Conservation (phyloP, 2,329 filamentous ascomycete genomes). For the Ophiocordyceps camponoti-leonardi region DNA sequence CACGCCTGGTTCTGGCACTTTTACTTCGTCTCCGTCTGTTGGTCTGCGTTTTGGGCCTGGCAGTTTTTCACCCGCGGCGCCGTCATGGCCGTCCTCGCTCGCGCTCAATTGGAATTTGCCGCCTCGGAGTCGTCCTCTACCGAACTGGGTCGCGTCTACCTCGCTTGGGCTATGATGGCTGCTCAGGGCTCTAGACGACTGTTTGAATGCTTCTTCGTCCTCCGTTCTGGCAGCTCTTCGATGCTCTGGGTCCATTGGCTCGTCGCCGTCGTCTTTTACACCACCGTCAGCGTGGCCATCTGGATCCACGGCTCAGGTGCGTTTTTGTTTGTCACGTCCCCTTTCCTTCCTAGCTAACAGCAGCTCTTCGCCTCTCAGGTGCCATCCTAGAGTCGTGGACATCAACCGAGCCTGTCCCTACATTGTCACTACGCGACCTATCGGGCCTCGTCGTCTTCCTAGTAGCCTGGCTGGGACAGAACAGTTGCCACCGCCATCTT, state of each 20-base stretch:
- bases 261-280: constrained; percentile 64
- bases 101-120: constrained; percentile 14
- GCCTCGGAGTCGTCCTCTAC: constrained; percentile 18
- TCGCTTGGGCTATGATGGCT: constrained; percentile 57
- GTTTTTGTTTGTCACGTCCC: constrained; percentile 9
- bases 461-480: constrained; percentile 54
- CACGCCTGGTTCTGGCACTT: constrained; percentile 86
- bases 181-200: constrained; percentile 60
- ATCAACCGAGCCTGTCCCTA: constrained; percentile 3
- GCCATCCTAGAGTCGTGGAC: constrained; percentile 17
- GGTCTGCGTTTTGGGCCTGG: constrained; percentile 56
- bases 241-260: constrained; percentile 84
- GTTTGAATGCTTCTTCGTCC: constrained; percentile 52
- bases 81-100: constrained; percentile 29
- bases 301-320: constrained; percentile 72
- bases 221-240: constrained; percentile 43
- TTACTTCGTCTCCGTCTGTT: constrained; percentile 54
- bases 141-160: constrained; percentile 40
- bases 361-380: constrained; percentile 7
- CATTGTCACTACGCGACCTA: constrained; percentile 9
- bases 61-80: constrained; percentile 41
- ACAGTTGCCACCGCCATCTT: constrained; percentile 55
- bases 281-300: constrained; percentile 52
- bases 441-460: constrained; percentile 47
- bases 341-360: neutral